Percentiles rank a stretch among this genome's conserved stretches.
Evolutionary conservation across 2,329 filamentous ascomycete species (phyloP).

Genomic region (Paracoccidioides lutzii): DNA sequence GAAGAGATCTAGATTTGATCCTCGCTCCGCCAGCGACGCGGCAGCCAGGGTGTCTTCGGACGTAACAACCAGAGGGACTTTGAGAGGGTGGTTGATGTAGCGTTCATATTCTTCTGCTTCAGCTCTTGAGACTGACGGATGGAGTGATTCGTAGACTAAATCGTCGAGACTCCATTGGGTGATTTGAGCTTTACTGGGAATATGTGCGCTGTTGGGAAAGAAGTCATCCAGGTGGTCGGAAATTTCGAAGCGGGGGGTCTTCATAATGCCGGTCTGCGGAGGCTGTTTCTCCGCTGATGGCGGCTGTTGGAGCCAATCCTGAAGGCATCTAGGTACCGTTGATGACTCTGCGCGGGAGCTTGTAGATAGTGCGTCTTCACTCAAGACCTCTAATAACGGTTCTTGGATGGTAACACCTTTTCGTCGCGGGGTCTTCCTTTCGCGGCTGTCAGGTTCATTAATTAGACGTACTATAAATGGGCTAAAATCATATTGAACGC

Average conservation of each 20-base stretch:
- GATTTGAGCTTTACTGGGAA: slow-evolving; percentile 60
- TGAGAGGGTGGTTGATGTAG: slow-evolving; percentile 82
- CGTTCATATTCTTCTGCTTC: slow-evolving; percentile 78
- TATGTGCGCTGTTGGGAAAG: slow-evolving; percentile 16
- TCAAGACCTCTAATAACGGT: slow-evolving; percentile 36
- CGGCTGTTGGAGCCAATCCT: slow-evolving; percentile 22
- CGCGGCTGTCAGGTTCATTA: slow-evolving; percentile 45
- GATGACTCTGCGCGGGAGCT: slow-evolving; percentile 14
- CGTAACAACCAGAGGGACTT: slow-evolving; percentile 55
- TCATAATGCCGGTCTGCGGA: slow-evolving; percentile 43
- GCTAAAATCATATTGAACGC: slow-evolving; percentile 68
- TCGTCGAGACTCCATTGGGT: slow-evolving; percentile 63
- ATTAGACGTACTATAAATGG: slow-evolving; percentile 67
- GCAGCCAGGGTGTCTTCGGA: slow-evolving; percentile 29
- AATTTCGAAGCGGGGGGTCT: slow-evolving; percentile 31
- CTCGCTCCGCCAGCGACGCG: slow-evolving; percentile 22
- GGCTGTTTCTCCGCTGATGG: slow-evolving; percentile 22
- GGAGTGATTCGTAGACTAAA: slow-evolving; percentile 71
- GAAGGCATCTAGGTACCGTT: slow-evolving; percentile 12
- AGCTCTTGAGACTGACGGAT: slow-evolving; percentile 62
- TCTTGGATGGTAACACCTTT: slow-evolving; percentile 61
- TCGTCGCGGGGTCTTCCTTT: slow-evolving; percentile 42
- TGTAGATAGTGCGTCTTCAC: slow-evolving; percentile 28
- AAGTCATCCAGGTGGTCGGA: slow-evolving; percentile 13
- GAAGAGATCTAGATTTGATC: slow-evolving; percentile 52